These are phyloP conservation scores for Vicia faba DNA, from an alignment of 306 rosid genomes.

Conservation along the genomic window DNA sequence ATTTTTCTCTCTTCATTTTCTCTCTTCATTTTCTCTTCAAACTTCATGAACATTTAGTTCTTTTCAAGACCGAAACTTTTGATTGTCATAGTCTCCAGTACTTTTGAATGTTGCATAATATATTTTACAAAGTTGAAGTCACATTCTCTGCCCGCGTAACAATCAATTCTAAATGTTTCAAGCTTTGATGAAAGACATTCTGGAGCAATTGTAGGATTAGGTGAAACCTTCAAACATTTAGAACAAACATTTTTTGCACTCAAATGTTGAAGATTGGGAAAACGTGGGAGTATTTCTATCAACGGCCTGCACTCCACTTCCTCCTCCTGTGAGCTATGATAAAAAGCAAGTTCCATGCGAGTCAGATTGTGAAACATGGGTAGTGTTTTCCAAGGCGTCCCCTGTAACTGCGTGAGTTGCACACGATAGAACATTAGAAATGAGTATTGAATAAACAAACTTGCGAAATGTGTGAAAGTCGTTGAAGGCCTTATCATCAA, in stretches of 20 bases:
- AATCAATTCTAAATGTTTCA: background rate
- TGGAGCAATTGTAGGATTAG: background rate
- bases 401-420: background rate
- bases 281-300: background rate
- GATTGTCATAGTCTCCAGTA: background rate
- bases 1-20: no score
- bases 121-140: background rate
- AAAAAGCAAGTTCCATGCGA: background rate
- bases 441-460: background rate
- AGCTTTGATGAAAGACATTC: background rate
- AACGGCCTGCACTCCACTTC: background rate
- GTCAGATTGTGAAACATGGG: background rate
- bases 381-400: background rate
- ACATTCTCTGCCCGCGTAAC: background rate
- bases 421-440: background rate
- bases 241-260: background rate
- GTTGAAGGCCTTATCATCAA: background rate
- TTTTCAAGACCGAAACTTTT: no score
- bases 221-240: background rate
- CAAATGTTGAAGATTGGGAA: background rate
- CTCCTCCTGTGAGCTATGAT: no score
- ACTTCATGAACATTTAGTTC: no score
- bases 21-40: no score
- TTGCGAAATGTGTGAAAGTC: background rate
- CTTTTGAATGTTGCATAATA: background rate